These are phyloP conservation scores for Yamadazyma scolyti DNA, from an alignment of 805 yeast species.

Conservation along the genomic window DNA sequence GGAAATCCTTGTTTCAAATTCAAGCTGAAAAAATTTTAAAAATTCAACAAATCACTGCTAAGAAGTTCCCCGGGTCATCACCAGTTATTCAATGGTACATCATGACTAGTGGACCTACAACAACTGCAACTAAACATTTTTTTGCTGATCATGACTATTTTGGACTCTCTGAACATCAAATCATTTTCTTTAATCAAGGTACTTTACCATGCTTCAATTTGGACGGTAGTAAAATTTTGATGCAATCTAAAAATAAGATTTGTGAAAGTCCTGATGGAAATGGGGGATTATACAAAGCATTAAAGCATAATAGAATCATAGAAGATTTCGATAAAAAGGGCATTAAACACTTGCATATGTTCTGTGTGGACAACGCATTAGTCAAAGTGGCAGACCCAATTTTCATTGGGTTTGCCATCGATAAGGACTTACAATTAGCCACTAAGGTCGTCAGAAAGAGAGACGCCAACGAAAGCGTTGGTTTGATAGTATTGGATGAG, in stretches of 20 bases:
- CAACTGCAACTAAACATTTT: conserved; percentile 66
- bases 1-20: conserved; percentile 80
- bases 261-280: conserved; percentile 96
- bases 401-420: conserved; percentile 79
- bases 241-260: conserved; percentile 51
- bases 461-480: conserved; percentile 84
- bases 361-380: conserved; percentile 91
- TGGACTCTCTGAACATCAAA: conserved; percentile 59
- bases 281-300: conserved; percentile 92
- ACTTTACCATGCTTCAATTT: conserved; percentile 82
- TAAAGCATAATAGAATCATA: conserved; percentile 58
- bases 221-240: conserved; percentile 66
- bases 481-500: conserved; percentile 75
- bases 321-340: conserved; percentile 66
- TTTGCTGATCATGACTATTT: conserved; percentile 63
- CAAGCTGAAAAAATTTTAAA: conserved; percentile 83
- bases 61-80: conserved; percentile 17
- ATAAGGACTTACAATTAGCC: conserved; percentile 66
- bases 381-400: conserved; percentile 93
- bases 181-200: conserved; percentile 89
- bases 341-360: conserved; percentile 89
- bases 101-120: conserved; percentile 92
- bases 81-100: conserved; percentile 73
- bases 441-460: conserved; percentile 95
- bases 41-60: conserved; percentile 54